These are phyloP conservation scores for Penicillium robsamsonii DNA, from an alignment of 495 filamentous ascomycete species.

Conservation along the genomic window DNA sequence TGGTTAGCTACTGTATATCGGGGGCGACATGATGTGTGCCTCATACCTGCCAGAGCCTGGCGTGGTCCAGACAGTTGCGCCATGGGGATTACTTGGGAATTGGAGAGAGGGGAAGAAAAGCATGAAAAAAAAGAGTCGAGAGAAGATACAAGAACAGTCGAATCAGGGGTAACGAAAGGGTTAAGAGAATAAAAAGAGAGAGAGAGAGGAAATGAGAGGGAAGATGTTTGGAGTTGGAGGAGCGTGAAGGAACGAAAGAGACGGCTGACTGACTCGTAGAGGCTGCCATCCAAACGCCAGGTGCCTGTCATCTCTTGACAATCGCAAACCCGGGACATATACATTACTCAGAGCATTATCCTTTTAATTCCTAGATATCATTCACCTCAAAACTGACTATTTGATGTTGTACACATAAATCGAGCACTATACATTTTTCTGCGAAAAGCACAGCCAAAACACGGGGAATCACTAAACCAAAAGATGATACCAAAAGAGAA, in stretches of 20 bases:
- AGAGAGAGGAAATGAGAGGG: background rate
- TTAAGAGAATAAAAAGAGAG: too few relatives aligned
- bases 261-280: background rate
- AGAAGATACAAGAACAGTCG: background rate
- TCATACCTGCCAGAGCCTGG: background rate
- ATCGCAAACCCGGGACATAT: too few relatives aligned
- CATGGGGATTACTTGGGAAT: background rate
- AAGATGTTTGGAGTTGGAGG: background rate
- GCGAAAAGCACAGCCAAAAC: constrained; percentile 9
- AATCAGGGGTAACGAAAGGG: background rate
- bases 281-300: background rate
- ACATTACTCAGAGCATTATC: constrained; percentile 14
- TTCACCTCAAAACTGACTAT: background rate
- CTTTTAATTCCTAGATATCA: background rate
- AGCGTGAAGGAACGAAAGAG: background rate
- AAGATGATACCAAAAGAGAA: background rate
- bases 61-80: background rate
- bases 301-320: background rate
- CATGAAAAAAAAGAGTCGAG: background rate
- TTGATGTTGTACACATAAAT: constrained; percentile 10
- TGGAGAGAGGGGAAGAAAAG: background rate
- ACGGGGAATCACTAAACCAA: constrained; percentile 20
- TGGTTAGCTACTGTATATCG: background rate
- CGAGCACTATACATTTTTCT: constrained; percentile 4
- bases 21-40: background rate